Conservation (phyloP, 2,329 filamentous ascomycete species). For the Aspergillus neoniger region DNA sequence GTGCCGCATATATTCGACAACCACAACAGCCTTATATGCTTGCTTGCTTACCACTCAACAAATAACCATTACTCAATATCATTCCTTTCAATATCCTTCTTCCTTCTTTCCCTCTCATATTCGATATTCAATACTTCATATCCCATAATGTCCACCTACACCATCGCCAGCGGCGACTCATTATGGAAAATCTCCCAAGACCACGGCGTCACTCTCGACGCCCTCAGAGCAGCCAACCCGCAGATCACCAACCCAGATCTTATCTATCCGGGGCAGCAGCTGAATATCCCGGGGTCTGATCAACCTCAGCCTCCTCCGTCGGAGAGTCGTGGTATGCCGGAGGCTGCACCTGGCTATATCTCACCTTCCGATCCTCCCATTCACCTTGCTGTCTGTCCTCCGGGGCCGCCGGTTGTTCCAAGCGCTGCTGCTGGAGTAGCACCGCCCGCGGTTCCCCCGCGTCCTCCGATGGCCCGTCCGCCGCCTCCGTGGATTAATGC, state of each 20-base stretch:
- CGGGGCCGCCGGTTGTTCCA: background rate
- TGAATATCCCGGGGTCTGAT: constrained; percentile 1
- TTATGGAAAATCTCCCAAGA: constrained; percentile 10
- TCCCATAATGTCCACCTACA: constrained; percentile 3
- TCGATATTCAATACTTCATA: too few relatives aligned
- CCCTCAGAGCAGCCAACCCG: constrained; percentile 12
- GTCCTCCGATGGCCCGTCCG: background rate
- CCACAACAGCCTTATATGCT: background rate
- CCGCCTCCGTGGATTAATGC: background rate
- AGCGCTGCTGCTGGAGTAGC: background rate
- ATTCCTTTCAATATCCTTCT: background rate
- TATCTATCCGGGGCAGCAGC: constrained; percentile 7
- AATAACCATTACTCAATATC: background rate
- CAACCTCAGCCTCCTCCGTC: background rate
- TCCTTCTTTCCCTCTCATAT: background rate
- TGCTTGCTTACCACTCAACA: background rate
- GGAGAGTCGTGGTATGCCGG: background rate
- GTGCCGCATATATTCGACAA: background rate
- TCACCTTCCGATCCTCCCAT: background rate
- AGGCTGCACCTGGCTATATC: too few relatives aligned
- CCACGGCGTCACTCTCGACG: constrained; percentile 7
- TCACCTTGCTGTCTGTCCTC: background rate
- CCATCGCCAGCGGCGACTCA: constrained; percentile 10
- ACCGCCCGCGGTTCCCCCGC: constrained; percentile 1
- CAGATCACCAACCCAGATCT: constrained; percentile 13